phyloP scores from a whole-genome alignment of 805 yeast genomes.

The Lipomyces chichibuensis region DNA sequence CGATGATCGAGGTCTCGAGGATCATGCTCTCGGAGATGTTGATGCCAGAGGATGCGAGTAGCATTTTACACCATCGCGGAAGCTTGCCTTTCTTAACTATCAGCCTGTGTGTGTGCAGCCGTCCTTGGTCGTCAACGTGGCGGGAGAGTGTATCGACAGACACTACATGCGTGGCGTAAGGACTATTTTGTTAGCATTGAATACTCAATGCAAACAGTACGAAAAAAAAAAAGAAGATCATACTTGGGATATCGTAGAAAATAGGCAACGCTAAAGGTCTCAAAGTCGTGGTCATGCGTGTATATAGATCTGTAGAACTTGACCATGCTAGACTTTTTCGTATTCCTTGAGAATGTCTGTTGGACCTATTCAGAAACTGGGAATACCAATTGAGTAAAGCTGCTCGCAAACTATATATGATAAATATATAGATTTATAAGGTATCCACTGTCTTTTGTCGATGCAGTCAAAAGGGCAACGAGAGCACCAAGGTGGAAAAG shows the following conservation, averaged over 20 bases:
- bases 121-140: slow-evolving; percentile 62
- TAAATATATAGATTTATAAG: not conserved
- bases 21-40: slow-evolving; percentile 74
- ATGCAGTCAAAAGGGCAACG: not conserved
- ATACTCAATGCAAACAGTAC: not conserved
- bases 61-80: slow-evolving; percentile 77
- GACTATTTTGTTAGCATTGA: slow-evolving; percentile 50
- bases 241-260: slow-evolving; percentile 36
- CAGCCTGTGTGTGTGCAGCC: slow-evolving; percentile 70
- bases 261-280: slow-evolving; percentile 30
- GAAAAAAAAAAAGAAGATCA: not conserved
- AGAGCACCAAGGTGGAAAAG: not conserved
- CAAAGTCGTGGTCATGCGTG: slow-evolving; percentile 34
- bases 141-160: slow-evolving; percentile 77
- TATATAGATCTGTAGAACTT: slow-evolving; percentile 29
- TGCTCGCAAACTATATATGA: not conserved
- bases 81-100: slow-evolving; percentile 78
- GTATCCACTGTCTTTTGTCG: not conserved
- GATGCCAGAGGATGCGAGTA: slow-evolving; percentile 53
- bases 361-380: not conserved
- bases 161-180: slow-evolving; percentile 81
- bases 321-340: slow-evolving; percentile 19
- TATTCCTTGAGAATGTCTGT: not conserved
- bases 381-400: not conserved
- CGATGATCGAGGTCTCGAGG: slow-evolving; percentile 73